These are phyloP conservation scores for Pleurotus eryngii DNA, from an alignment of 768 basidiomycete species.

Conservation along the genomic window DNA sequence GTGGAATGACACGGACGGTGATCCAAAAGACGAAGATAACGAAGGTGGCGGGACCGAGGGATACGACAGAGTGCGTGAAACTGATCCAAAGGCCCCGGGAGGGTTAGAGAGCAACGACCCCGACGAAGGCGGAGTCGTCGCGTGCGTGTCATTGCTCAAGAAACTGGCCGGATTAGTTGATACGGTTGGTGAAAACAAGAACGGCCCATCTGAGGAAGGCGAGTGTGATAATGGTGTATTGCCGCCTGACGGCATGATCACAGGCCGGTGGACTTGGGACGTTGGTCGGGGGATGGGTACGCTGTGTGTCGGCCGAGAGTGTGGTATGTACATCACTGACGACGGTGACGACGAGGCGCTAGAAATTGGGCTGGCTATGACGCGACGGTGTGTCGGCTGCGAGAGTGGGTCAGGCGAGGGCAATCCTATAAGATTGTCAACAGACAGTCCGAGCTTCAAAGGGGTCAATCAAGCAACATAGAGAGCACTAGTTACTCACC, in stretches of 20 bases:
- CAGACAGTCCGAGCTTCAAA: slow-evolving; percentile 63
- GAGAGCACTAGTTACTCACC: slow-evolving; percentile 42
- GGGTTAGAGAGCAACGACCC: slow-evolving; percentile 46
- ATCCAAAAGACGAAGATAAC: slow-evolving; percentile 74
- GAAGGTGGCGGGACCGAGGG: slow-evolving; percentile 84
- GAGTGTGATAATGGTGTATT: slow-evolving; percentile 67
- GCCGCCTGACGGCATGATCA: slow-evolving; percentile 42
- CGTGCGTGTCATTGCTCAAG: slow-evolving; percentile 55
- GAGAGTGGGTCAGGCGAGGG: slow-evolving; percentile 63
- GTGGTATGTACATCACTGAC: slow-evolving; percentile 35
- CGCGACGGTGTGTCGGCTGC: slow-evolving; percentile 65
- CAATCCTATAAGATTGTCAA: slow-evolving; percentile 78
- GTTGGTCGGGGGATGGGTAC: slow-evolving; percentile 77
- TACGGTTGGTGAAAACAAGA: slow-evolving; percentile 59
- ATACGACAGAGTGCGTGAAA: slow-evolving; percentile 55
- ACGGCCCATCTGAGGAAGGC: slow-evolving; percentile 63
- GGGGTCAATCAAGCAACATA: slow-evolving; percentile 9
- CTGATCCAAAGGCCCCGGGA: slow-evolving; percentile 29
- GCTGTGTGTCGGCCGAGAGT: slow-evolving; percentile 40
- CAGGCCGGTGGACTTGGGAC: slow-evolving; percentile 58
- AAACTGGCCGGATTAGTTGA: slow-evolving; percentile 54
- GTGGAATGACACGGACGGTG: slow-evolving; percentile 51
- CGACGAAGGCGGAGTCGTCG: slow-evolving; percentile 75
- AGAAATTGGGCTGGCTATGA: slow-evolving; percentile 24
- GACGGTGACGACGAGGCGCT: slow-evolving; percentile 44